Base-by-base conservation (phyloP, 768 basidiomycete genomes). In the Lactarius indigo region DNA sequence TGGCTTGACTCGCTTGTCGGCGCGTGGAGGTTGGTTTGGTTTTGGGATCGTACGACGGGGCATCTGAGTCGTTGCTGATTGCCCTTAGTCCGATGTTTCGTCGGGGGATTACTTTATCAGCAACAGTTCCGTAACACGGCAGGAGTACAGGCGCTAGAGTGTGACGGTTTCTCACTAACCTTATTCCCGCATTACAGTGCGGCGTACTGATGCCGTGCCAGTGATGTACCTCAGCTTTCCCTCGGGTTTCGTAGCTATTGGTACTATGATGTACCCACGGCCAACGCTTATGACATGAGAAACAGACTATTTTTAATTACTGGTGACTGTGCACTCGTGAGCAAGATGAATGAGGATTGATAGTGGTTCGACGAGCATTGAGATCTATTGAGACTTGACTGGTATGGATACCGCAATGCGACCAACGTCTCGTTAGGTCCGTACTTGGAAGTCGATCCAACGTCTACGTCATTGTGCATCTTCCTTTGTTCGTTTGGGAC, bases 41-140 rank as follows among this genome's bases (percentile, higher is more conserved):
- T 47, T 66, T 31, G 65, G 61, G 23, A 66, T 39, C 8, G 59
- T 55, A 44, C 33, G 28, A 35, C 28, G 15, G 28, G 64, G 9
- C 57, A 64, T 59, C 52, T 30, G 26, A 8, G 31, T 18, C 17
- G 54, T 28, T 31, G 30, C 26, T 31, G 54, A 55, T 47, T 23
- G 44, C 12, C 35, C 35, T 37, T 6, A 50, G 47, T 23, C 47
- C n/a, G n/a, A 12, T 7, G 12, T 6, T 18, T 41, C 6, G 15
- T 41, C 41, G 20, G 12, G 20, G 12, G 23, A 20, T 50, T 50
- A 12, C n/a, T 50, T 47, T 50, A 23, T 23, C 47, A n/a, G 47
- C 12, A 23, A 50, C n/a, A 13, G 12, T 23, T 5, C 10, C 47
- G 42, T 13, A 41, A 15, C 37, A 39, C 37, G 37, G 31, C 7